Conservation (phyloP, 2,329 filamentous ascomycete species). For the Aspergillus unguis region DNA sequence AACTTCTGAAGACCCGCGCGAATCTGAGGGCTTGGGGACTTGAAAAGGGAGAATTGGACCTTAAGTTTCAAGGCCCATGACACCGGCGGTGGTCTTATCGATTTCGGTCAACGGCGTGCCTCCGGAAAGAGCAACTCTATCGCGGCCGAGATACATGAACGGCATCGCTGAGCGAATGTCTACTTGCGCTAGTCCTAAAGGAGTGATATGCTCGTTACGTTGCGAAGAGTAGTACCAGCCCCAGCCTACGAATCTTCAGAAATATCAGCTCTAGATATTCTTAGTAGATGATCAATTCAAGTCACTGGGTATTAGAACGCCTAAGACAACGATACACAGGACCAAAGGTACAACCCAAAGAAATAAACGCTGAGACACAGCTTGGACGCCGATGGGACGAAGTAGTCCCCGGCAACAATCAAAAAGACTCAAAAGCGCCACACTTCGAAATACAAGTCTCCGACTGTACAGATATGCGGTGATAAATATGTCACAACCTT, state of each 20-base stretch:
- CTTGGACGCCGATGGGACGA: constrained; percentile 30
- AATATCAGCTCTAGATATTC: not conserved
- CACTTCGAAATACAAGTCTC: constrained; percentile 13
- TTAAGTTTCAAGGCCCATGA: too few relatives aligned
- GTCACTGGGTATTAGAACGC: constrained; percentile 38
- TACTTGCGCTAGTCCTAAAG: too few relatives aligned
- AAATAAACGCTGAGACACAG: constrained; percentile 36
- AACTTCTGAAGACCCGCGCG: too few relatives aligned
- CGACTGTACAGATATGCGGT: constrained; percentile 7
- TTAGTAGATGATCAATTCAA: constrained; percentile 9
- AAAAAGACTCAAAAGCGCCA: constrained; percentile 15
- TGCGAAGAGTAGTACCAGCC: too few relatives aligned
- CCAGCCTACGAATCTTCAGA: not conserved
- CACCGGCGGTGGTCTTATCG: too few relatives aligned
- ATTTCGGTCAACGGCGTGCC: too few relatives aligned
- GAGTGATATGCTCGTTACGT: too few relatives aligned
- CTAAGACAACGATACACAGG: constrained; percentile 24
- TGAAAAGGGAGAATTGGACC: too few relatives aligned
- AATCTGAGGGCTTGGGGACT: too few relatives aligned
- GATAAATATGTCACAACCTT: constrained; percentile 8
- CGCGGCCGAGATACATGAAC: too few relatives aligned
- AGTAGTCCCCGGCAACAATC: constrained; percentile 12
- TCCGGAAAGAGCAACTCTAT: too few relatives aligned
- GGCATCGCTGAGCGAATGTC: too few relatives aligned
- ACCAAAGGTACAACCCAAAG: constrained; percentile 19